Evolutionary conservation across 1,284 basidiomycete species (phyloP), one percentile per base, ranked within the genome.

Genomic region (Puccinia triticina): DNA sequence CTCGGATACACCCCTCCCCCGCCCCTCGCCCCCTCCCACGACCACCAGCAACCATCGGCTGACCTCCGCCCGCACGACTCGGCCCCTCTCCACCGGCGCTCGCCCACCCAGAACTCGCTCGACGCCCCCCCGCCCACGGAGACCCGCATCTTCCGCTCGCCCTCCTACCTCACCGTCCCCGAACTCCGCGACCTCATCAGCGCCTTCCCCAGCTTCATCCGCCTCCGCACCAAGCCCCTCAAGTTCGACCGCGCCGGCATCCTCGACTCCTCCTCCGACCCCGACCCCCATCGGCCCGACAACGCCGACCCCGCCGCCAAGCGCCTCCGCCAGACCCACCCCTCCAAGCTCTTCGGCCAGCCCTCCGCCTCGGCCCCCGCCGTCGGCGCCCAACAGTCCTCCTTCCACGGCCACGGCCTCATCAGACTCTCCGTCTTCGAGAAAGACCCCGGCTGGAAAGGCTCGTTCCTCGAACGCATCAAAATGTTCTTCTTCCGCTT

Each of bases 171-270:
- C 14, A 84, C 84, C 71, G 78, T 83, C 61, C 83, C 85, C 16
- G 85, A 85, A 43, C 71, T 83, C 0, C 48, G 50, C 2, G 37
- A 82, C 5, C 81, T 85, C n/a, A 66, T 81, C 46, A 46, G 64
- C 14, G 50, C 84, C 43, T 85, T 85, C n/a, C 84, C 85, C 1
- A 74, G 77, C 12, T 85, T 84, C 48, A 83, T 85, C 26, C n/a
- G 26, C 1, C 34, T 79, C 46, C 21, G 61, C 3, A 69, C 48
- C 21, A 71, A 71, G 12, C 18, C 46, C 8, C 21, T 71, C 34
- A 79, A 67, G 40, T 69, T 79, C 32, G 61, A 79, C n/a, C 64
- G 43, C 23, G 7, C 3, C 29, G 61, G 59, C n/a, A 37, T 26
- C 23, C 64, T 67, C 34, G 59, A 66, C 43, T 59, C 57, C 1